A percentile compares a stretch with the other conserved stretches of the same genome.
Conservation (phyloP, 139 green algal species). For the Picochlorum sp. region DNA sequence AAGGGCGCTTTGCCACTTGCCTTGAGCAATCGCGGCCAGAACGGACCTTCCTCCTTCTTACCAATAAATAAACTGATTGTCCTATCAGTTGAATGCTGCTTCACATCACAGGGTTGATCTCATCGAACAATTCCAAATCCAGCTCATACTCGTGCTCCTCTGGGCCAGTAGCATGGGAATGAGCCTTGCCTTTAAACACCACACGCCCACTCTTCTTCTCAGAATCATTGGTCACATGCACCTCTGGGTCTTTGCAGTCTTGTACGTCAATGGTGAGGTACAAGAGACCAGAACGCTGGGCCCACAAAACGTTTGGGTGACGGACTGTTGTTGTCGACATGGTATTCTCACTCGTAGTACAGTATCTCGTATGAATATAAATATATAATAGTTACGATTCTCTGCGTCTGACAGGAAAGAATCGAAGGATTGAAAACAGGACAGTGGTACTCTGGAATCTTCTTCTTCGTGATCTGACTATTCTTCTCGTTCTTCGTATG, state of each 20-base stretch:
- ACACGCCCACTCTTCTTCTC: constrained; percentile 40
- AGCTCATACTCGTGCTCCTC: constrained; percentile 49
- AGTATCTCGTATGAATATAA: too few relatives aligned
- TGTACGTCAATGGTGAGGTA: constrained; percentile 73
- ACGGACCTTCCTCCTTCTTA: constrained; percentile 47
- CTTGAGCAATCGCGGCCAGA: constrained; percentile 61
- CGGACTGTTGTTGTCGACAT: constrained; percentile 5
- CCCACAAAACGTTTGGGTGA: constrained; percentile 56
- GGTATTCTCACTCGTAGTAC: too few relatives aligned
- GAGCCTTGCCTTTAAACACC: constrained; percentile 43
- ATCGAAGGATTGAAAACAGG: too few relatives aligned
- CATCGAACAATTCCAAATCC: constrained; percentile 49
- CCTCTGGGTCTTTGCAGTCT: constrained; percentile 45
- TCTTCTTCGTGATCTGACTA: too few relatives aligned
- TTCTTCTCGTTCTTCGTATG: too few relatives aligned
- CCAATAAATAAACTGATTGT: constrained; percentile 54
- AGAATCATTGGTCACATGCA: constrained; percentile 47
- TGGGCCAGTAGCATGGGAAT: constrained; percentile 40
- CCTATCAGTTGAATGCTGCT: constrained; percentile 40
- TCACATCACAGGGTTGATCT: constrained; percentile 52
- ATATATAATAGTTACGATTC: too few relatives aligned
- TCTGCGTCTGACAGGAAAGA: too few relatives aligned
- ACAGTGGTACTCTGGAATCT: too few relatives aligned
- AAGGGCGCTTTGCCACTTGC: constrained; percentile 28
- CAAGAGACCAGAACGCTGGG: constrained; percentile 58